Base-by-base conservation (phyloP, 2,329 filamentous ascomycete genomes). In the Penicillium sp. region DNA sequence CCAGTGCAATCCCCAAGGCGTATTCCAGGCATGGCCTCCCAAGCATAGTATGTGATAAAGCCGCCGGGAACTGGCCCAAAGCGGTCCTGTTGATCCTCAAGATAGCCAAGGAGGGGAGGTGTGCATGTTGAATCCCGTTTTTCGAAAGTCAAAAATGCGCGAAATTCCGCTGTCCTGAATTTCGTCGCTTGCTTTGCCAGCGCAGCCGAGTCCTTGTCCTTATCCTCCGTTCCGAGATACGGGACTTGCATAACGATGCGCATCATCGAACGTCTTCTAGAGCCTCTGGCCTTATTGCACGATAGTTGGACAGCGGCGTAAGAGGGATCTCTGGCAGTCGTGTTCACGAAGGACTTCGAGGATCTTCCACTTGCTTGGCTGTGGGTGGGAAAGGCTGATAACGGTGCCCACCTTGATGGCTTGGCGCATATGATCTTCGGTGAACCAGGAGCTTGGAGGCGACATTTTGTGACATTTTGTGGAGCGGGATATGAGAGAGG, bases 21-120 rank as follows among this genome's bases (percentile, higher is more conserved):
- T 30, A 44, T 26, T 30, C 53, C 53, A 44, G 53, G 53, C 19
- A 42, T 24, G 30, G 24, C 15, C 37, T 55, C 26, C 53, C 53
- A 55, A 15, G 37, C 38, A 17, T 44, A 55, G 9, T 55, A 44
- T 17, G 37, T 55, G 17, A 55, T 40, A 33, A 44, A 55, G 38
- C 53, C 53, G 24, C 53, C 37, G 26, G 53, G 53, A n/a, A 55
- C 37, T 19, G 24, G 53, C 22, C 53, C 38, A 15, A 19, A 55
- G 26, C 22, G 15, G 17, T 30, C 26, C 26, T 55, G 38, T 33
- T 19, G 22, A 45, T 22, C 35, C 24, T 55, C 22, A 42, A 5
- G 24, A 44, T 55, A 55, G 37, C 50, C 50, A n/a, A 45, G 19
- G 24, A 30, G 37, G 38, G 17, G 53, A 42, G 38, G 35, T 30